Conservation (phyloP, 768 basidiomycete genomes). For the Lactarius sanguifluus region DNA sequence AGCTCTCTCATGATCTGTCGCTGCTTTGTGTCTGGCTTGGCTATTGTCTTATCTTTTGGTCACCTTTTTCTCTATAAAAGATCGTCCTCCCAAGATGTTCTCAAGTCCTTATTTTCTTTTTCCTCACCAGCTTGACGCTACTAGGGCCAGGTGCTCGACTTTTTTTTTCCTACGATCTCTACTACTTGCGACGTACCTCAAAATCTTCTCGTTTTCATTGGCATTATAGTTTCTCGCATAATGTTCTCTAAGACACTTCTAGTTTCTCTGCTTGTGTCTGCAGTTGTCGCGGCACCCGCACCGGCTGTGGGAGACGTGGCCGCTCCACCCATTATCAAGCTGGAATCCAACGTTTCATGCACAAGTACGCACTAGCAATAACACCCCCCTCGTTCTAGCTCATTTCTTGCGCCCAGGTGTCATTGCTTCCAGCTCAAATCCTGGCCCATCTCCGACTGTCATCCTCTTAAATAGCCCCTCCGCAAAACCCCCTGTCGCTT, state of each 20-base stretch:
- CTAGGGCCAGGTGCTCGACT: conserved; percentile 24
- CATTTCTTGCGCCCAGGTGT: not conserved
- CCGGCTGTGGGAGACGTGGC: conserved; percentile 3
- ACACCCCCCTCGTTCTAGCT: conserved; percentile 1
- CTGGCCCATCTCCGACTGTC: conserved; percentile 7
- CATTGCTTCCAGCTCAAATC: not conserved
- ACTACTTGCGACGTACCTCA: not conserved
- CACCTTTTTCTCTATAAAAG: conserved; percentile 15
- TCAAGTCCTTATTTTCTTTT: not conserved
- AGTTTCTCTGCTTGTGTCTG: conserved; percentile 11
- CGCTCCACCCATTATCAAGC: conserved; percentile 11
- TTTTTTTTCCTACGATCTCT: not conserved
- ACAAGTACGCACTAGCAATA: conserved; percentile 15
- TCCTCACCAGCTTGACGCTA: conserved; percentile 21
- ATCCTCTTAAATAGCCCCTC: conserved; percentile 27
- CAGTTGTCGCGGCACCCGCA: conserved; percentile 22
- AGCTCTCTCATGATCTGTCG: not conserved
- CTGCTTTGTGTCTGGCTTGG: not conserved
- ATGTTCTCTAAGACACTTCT: conserved; percentile 21
- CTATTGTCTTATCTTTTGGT: conserved; percentile 12
- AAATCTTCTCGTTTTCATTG: not conserved
- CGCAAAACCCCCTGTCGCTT: not conserved
- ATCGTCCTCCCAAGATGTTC: not conserved
- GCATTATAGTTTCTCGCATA: not conserved
- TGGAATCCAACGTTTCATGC: conserved; percentile 10